Base-by-base conservation (phyloP, 306 rosid genomes). In the Dryas drummondii region DNA sequence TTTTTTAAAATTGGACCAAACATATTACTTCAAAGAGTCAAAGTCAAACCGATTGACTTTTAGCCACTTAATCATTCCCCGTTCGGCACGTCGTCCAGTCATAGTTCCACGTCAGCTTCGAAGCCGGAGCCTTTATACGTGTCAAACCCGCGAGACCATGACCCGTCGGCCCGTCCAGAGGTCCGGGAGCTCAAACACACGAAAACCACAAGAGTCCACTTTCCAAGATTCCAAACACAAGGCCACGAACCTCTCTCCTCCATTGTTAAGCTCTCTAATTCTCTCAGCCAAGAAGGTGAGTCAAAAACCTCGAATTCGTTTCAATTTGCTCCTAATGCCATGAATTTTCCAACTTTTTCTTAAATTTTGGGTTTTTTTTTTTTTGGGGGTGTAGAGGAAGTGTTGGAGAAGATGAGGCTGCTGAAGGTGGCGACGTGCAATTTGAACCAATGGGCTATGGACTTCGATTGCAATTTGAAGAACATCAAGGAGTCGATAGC, bases 401-500 rank as follows among this genome's bases (percentile, higher is more conserved):
- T 45, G 4, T 63, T 53, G 60, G n/a, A 22, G 55, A 44, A 56
- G 79, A 94, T 91, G 97, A 94, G 98, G 89, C 78, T 91, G 56
- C 84, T 94, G 86, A 94, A 88, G 61, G 93, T 90, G 27, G 98
- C 98, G 1, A 88, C 97, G 17, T 94, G 97, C 80, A 94, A 90
- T 82, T 85, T 94, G 41, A 94, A 94, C 82, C 98, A 94, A 82
- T 94, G 98, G 97, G 98, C 98, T 45, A 90, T 94, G 98, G 98
- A 94, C 78, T 90, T 91, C 74, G 93, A 92, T 68, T 86, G 74
- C 79, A 94, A 94, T 82, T 41, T 84, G 2, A 82, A 85, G 46
- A 84, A 81, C 86, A 94, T 92, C 82, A 92, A 88, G 77, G 83
- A 87, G 5, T 94, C 98, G 11, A 86, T 94, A 51, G 68, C 80